phyloP scores from a whole-genome alignment of 2,329 filamentous ascomycete genomes.

The Xylariaceae sp. region DNA sequence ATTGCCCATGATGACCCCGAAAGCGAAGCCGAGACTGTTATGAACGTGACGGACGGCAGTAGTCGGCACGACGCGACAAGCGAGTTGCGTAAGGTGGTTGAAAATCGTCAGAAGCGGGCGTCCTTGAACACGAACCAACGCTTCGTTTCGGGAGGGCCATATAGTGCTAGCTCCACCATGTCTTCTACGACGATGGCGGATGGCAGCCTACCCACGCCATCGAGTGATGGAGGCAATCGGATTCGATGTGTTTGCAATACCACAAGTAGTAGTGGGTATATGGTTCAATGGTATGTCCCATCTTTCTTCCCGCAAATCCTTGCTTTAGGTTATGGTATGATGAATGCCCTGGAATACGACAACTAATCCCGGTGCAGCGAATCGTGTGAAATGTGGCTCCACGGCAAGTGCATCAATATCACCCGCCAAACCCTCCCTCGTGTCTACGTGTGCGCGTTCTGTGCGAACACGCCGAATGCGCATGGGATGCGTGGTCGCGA shows the following conservation, averaged over 20 bases:
- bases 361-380: conserved; percentile 47
- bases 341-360: not conserved
- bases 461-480: conserved; percentile 61
- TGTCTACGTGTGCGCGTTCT: conserved; percentile 67
- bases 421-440: conserved; percentile 58
- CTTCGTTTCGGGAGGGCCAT: conserved; percentile 37
- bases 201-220: conserved; percentile 50
- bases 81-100: conserved; percentile 61
- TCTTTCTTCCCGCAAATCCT: not conserved
- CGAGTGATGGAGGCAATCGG: conserved; percentile 45
- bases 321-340: conserved; percentile 1
- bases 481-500: conserved; percentile 53
- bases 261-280: conserved; percentile 49
- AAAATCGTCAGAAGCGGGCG: conserved; percentile 51
- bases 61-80: conserved; percentile 59
- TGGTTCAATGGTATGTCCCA: conserved; percentile 63
- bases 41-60: conserved; percentile 46
- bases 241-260: conserved; percentile 61
- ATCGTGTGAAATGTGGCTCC: conserved; percentile 67
- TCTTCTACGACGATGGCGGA: conserved; percentile 58
- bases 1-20: conserved; percentile 45
- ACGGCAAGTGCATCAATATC: conserved; percentile 65
- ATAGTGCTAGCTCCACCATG: conserved; percentile 39
- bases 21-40: conserved; percentile 62
- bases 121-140: conserved; percentile 40